Percentiles rank a stretch among this genome's conserved stretches.
These are phyloP conservation scores for Penstemon davidsonii DNA, from an alignment of 257 asterid species.

Conservation along the genomic window DNA sequence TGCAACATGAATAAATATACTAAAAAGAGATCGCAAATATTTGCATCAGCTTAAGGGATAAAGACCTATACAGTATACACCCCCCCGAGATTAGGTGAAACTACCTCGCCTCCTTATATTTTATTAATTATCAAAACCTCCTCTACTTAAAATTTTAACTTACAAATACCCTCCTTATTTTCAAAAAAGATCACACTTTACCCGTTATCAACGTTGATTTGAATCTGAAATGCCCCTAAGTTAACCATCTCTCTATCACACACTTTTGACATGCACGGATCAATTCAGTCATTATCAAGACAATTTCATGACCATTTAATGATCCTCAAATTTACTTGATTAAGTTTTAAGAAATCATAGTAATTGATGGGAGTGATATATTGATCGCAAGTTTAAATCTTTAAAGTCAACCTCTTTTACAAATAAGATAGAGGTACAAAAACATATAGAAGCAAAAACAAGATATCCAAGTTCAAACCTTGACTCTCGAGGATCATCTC, in stretches of 20 bases:
- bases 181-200: too few species aligned
- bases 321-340: slow-evolving; percentile 15
- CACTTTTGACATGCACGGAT: too few species aligned
- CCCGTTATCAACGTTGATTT: background rate
- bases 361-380: slow-evolving; percentile 7
- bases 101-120: too few species aligned
- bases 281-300: slow-evolving; percentile 8
- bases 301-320: slow-evolving; percentile 20
- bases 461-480: slow-evolving; percentile 53
- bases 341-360: slow-evolving; percentile 3
- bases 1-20: slow-evolving; percentile 38
- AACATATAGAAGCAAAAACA: slow-evolving; percentile 11
- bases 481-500: slow-evolving; percentile 94
- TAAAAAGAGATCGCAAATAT: slow-evolving; percentile 25
- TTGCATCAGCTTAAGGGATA: background rate
- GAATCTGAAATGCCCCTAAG: background rate
- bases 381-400: slow-evolving; percentile 22
- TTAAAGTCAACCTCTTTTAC: background rate
- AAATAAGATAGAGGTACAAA: slow-evolving; percentile 7
- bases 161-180: too few species aligned
- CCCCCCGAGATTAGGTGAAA: too few species aligned
- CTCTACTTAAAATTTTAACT: too few species aligned
- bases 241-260: slow-evolving; percentile 5
- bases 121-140: too few species aligned
- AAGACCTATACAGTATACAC: too few species aligned